Evolutionary conservation across 2,329 filamentous ascomycete species (phyloP).

Genomic region (Diplodia corticola): DNA sequence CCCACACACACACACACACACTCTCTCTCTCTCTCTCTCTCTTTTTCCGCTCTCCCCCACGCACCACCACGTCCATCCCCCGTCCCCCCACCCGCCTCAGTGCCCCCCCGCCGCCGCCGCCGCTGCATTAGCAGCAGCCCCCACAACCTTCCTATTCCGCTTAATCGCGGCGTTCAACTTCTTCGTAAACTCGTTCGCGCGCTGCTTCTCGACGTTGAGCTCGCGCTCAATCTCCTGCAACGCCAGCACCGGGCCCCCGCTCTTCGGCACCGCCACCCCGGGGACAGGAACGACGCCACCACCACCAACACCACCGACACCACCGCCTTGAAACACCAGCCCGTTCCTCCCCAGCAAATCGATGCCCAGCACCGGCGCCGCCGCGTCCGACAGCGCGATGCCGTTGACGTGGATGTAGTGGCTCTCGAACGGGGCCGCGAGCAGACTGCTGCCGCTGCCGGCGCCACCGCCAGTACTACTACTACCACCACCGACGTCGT

Average conservation of each 20-base stretch:
- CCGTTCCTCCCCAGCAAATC: constrained; percentile 34
- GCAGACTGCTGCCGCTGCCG: neutral
- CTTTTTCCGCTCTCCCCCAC: neutral
- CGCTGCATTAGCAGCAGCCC: too few species aligned
- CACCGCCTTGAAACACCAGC: neutral
- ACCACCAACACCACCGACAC: neutral
- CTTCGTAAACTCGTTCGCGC: constrained; percentile 40
- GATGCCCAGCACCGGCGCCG: constrained; percentile 36
- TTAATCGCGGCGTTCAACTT: constrained; percentile 39
- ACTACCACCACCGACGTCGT: too few species aligned
- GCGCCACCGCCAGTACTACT: neutral
- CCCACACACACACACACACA: too few species aligned
- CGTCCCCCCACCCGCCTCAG: neutral
- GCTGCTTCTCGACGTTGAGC: constrained; percentile 37
- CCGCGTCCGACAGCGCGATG: constrained; percentile 37
- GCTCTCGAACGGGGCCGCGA: constrained; percentile 1
- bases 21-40: too few species aligned
- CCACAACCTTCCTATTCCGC: constrained; percentile 32
- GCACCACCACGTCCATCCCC: neutral
- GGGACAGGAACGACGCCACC: too few species aligned
- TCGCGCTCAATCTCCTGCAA: constrained; percentile 41
- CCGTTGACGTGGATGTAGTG: constrained; percentile 28
- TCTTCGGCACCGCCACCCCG: neutral
- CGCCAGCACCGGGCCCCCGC: constrained; percentile 32
- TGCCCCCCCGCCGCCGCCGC: neutral